Evolutionary conservation across 2,329 filamentous ascomycete species (phyloP), one percentile per base, ranked within the genome.

Genomic region (Westerdykella sp.): DNA sequence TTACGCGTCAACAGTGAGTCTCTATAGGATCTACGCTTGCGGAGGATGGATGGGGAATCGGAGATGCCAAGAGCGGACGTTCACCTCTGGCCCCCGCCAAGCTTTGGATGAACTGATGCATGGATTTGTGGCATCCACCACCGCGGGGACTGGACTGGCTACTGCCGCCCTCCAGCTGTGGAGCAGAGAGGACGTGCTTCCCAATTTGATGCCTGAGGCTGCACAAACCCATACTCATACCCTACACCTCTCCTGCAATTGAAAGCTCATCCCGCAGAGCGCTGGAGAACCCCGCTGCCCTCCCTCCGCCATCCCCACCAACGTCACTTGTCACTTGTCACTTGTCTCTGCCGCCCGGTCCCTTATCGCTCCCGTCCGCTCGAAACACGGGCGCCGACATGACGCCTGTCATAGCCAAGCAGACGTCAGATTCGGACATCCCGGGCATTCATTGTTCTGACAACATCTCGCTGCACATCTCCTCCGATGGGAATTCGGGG

Each of bases 381-480:
- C 25, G 3, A 10, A 10, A 28, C 25, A 28, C 4, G 25, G 25
- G 25, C 25, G 25, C 25, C 25, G 25, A 28, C 7, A 35, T 35
- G 31, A 53, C 51, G 34, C 39, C 52, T 41, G 44, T 47, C 31
- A 46, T 49, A 13, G 39, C 42, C 12, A 56, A 55, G 41, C 53
- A 53, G 42, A 34, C 51, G 18, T 47, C 54, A 40, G 49, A 60
- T 43, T 44, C 62, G 46, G 57, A 60, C 48, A 53, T 53, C 39
- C 56, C 54, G 12, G 68, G 67, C 44, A 65, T 75, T 40, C 63
- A 73, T 44, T 65, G 70, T 46, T 72, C 72, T 36, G 70, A 73
- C 56, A 68, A 69, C 51, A 73, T 74, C 47, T 62, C 63, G 37
- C 62, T 78, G 45, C 70, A 75, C 55, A 56, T 77, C 35, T 69